Conservation (phyloP, 768 basidiomycete genomes). For the Guyanaporus albipodus region DNA sequence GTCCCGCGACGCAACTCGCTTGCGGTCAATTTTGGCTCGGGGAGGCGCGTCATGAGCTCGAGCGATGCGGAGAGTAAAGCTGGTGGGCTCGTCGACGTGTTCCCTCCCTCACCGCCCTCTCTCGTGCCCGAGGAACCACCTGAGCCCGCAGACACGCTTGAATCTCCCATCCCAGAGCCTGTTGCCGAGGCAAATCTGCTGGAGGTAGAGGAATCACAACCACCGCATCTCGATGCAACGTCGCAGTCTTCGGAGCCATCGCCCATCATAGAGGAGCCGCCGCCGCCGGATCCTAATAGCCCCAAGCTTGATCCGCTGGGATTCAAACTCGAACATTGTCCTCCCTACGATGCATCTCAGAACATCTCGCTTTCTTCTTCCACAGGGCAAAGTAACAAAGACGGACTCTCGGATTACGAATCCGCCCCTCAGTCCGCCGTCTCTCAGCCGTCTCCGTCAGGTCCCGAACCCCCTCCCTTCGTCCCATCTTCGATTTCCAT, state of each 20-base stretch:
- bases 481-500: background rate
- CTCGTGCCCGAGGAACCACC: constrained; percentile 9
- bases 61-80: constrained; percentile 4
- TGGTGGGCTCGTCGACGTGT: constrained; percentile 2
- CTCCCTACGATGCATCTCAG: constrained; percentile 3
- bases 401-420: constrained; percentile 12
- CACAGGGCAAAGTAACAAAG: background rate
- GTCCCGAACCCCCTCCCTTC: background rate
- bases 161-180: background rate
- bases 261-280: background rate
- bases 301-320: constrained; percentile 1
- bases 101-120: constrained; percentile 2
- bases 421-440: constrained; percentile 13
- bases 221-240: background rate
- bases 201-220: constrained; percentile 4
- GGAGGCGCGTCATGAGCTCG: constrained; percentile 19
- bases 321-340: background rate
- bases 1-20: constrained; percentile 30
- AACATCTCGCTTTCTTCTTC: constrained; percentile 2
- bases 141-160: too few relatives aligned
- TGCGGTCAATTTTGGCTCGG: constrained; percentile 21
- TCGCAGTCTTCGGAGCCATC: constrained; percentile 1
- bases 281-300: background rate
- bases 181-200: background rate
- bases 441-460: constrained; percentile 7